These are phyloP conservation scores for Myriosclerotinia curreyana DNA, from an alignment of 2,329 filamentous ascomycete genomes.

Conservation along the genomic window DNA sequence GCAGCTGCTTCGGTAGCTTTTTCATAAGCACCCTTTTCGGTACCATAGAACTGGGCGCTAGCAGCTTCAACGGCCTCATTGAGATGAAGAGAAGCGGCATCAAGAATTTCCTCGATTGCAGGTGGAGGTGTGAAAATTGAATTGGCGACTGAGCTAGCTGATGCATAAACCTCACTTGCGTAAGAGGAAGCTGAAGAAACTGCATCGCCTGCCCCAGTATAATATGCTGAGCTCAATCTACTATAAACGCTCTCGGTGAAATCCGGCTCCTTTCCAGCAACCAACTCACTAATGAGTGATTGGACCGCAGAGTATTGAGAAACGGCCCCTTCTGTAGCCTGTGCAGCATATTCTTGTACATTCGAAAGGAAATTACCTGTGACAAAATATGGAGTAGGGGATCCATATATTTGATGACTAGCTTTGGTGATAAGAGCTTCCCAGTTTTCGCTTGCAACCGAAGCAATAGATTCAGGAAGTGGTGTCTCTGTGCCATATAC, in stretches of 20 bases:
- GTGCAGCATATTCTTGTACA: slow-evolving; percentile 57
- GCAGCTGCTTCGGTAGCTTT: slow-evolving; percentile 52
- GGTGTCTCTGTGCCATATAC: slow-evolving; percentile 46
- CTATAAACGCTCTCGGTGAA: slow-evolving; percentile 79
- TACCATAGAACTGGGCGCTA: slow-evolving; percentile 56
- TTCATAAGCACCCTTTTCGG: slow-evolving; percentile 51
- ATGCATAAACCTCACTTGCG: slow-evolving; percentile 47
- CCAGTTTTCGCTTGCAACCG: slow-evolving; percentile 45
- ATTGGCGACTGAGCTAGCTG: slow-evolving; percentile 45
- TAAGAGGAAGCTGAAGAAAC: slow-evolving; percentile 52
- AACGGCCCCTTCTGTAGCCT: slow-evolving; percentile 58
- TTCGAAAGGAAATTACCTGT: slow-evolving; percentile 47
- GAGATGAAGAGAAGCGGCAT: slow-evolving; percentile 54
- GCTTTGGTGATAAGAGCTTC: slow-evolving; percentile 38
- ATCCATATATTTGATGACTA: slow-evolving; percentile 38
- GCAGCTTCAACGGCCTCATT: slow-evolving; percentile 58
- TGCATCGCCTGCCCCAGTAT: slow-evolving; percentile 52
- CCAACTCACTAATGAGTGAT: slow-evolving; percentile 70
- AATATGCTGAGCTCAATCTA: slow-evolving; percentile 68
- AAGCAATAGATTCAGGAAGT: slow-evolving; percentile 51
- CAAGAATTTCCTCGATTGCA: slow-evolving; percentile 55
- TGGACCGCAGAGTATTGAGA: slow-evolving; percentile 68
- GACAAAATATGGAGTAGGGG: slow-evolving; percentile 38
- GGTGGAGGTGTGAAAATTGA: slow-evolving; percentile 56
- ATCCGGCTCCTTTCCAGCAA: slow-evolving; percentile 72